Conservation (phyloP, 208 protist genomes). For the Acanthamoeba sp. region DNA sequence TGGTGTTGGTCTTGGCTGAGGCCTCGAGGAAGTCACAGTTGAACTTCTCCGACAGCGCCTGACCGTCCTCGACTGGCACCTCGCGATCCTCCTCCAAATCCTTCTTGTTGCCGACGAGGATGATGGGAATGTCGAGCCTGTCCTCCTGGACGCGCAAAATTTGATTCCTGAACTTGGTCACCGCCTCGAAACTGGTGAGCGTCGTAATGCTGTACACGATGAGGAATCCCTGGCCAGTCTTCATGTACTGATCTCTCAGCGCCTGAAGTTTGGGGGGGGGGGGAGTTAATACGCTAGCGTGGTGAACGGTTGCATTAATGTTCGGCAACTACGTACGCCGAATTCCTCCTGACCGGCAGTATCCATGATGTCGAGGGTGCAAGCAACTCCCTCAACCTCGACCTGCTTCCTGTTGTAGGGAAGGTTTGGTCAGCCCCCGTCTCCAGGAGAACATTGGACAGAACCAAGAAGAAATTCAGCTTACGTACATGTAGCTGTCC, state of each 20-base stretch:
- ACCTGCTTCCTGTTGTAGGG: constrained; percentile 84
- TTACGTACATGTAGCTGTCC: constrained; percentile 57
- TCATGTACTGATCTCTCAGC: constrained; percentile 82
- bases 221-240: constrained; percentile 84
- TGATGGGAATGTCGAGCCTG: constrained; percentile 84
- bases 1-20: constrained; percentile 79
- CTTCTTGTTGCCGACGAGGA: constrained; percentile 88
- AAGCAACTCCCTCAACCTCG: constrained; percentile 86
- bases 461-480: not conserved
- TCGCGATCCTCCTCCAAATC: constrained; percentile 81
- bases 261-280: not conserved
- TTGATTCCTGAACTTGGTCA: constrained; percentile 82
- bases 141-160: constrained; percentile 86
- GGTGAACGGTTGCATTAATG: too few species aligned
- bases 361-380: constrained; percentile 88
- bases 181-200: constrained; percentile 79
- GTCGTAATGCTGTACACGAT: constrained; percentile 85
- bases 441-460: not conserved
- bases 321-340: constrained; percentile 55
- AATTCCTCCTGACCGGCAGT: constrained; percentile 90
- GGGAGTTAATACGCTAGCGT: not conserved
- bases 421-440: not conserved
- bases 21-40: constrained; percentile 81
- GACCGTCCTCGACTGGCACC: constrained; percentile 77
- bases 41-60: constrained; percentile 79